Base-by-base conservation (phyloP, 108 stramenopile species). In the Skeletonema menzelii region DNA sequence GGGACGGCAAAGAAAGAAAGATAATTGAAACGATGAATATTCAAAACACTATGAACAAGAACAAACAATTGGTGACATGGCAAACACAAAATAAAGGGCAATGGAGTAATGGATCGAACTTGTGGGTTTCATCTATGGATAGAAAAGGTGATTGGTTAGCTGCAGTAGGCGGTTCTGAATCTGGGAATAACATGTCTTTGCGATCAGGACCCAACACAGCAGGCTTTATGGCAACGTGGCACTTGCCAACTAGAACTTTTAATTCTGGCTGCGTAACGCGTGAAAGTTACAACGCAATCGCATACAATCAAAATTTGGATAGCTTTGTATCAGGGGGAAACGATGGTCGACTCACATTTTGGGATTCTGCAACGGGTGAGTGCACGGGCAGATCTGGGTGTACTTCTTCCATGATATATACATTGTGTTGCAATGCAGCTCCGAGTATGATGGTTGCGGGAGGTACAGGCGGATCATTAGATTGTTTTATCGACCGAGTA, bases 171-270 rank as follows among this genome's bases (percentile, higher is more conserved):
- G 85, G 82, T 34, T 59, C 79, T 19, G 78, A 83, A 44, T 67
- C 65, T 30, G 60, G 63, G 55, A 72, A 55, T 30, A 73, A 67
- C 11, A 63, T 82, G 63, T 49, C 57, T 4, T 73, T 55, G 30
- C 53, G 77, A 59, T 59, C 71, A 22, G 40, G 63, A 19, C 30
- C 69, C 28, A 47, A 20, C 34, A 63, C 65, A 13, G 67, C 76
- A 34, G 86, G 86, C 10, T 86, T 84, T 47, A 38, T 86, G 65
- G 62, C 86, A 13, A 30, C 72, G 1, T 84, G 75, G 75, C 80
- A 84, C 62, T 55, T 76, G 15, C 83, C 86, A 15, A 84, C 86
- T 8, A 72, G 86, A 44, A 81, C 86, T 10, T 69, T 84, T 68
- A 79, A 77, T 28, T 83, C 82, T 34, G 82, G 82, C 13, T 79